phyloP scores from a whole-genome alignment of 345 rosid species.

The Sapria himalayana region DNA sequence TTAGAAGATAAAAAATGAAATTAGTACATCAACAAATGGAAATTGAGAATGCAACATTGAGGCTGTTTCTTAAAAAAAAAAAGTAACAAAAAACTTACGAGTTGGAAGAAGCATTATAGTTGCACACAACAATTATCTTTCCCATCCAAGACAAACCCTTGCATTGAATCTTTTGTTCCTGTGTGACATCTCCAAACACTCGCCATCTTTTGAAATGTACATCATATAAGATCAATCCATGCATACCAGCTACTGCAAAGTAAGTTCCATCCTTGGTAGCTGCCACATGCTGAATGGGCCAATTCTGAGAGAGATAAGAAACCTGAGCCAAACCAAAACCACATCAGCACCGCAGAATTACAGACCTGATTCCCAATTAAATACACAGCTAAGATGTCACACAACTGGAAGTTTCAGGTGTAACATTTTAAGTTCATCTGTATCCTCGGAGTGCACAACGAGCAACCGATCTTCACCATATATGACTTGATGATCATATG shows the following conservation, averaged over 20 bases:
- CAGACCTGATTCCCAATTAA: no score
- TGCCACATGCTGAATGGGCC: slow-evolving; percentile 99
- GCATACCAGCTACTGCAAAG: slow-evolving; percentile 87
- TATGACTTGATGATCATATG: slow-evolving; percentile 78
- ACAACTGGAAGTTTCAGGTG: slow-evolving; percentile 89
- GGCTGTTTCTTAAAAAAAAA: no score
- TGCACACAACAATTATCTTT: slow-evolving; percentile 85
- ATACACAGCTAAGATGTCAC: slow-evolving; percentile 10
- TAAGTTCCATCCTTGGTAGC: slow-evolving; percentile 95
- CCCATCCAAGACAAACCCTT: slow-evolving; percentile 90
- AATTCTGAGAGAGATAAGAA: slow-evolving; percentile 73
- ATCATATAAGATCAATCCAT: slow-evolving; percentile 79
- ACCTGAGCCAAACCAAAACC: slow-evolving; percentile 30
- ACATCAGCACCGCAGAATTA: slow-evolving; percentile 14
- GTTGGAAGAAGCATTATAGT: slow-evolving; percentile 54
- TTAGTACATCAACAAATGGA: no score
- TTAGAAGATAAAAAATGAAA: no score
- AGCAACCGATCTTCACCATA: slow-evolving; percentile 93
- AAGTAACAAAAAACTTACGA: slow-evolving; percentile 27
- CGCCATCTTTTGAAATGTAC: slow-evolving; percentile 74
- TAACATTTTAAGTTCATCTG: slow-evolving; percentile 69
- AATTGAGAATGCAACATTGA: no score
- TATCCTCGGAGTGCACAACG: slow-evolving; percentile 91
- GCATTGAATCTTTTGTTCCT: slow-evolving; percentile 90
- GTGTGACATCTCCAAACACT: slow-evolving; percentile 86